Percentiles rank a stretch among this genome's conserved stretches.
Evolutionary conservation across 768 basidiomycete species (phyloP).

Genomic region (Asterophora lycoperdoides): DNA sequence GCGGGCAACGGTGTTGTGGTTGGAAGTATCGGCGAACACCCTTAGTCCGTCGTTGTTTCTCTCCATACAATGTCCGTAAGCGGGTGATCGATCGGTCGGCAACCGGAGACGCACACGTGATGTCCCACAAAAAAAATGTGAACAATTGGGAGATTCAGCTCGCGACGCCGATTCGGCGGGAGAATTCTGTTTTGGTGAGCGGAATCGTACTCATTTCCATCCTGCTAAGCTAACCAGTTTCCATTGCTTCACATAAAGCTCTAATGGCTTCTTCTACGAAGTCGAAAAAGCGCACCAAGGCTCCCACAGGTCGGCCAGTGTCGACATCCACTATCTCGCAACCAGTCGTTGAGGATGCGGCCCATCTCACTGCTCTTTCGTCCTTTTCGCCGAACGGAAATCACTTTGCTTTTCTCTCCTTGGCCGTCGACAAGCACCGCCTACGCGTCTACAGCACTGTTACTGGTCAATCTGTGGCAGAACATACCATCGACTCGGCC

Average conservation of each 20-base stretch:
- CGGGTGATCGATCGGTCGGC: constrained; percentile 12
- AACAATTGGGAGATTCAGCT: neutral
- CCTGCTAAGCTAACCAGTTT: neutral
- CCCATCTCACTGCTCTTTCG: constrained; percentile 40
- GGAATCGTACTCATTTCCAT: neutral
- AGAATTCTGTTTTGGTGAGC: constrained; percentile 8
- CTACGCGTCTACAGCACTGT: constrained; percentile 59
- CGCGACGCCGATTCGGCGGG: neutral
- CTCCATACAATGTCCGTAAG: neutral
- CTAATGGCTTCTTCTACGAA: constrained; percentile 42
- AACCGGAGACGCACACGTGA: constrained; percentile 9
- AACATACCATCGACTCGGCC: constrained; percentile 52
- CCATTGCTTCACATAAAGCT: neutral
- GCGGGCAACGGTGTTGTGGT: neutral
- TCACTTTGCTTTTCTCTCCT: constrained; percentile 57
- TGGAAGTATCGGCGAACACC: neutral
- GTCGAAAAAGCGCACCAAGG: constrained; percentile 55
- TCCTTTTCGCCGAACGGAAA: constrained; percentile 56
- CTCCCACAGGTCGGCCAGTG: constrained; percentile 46
- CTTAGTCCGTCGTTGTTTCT: no score
- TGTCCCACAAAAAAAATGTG: constrained; percentile 9
- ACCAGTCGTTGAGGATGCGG: constrained; percentile 46
- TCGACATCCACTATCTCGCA: constrained; percentile 55
- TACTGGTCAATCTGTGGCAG: constrained; percentile 51
- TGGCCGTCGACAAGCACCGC: constrained; percentile 69